phyloP scores from a whole-genome alignment of 1,284 basidiomycete genomes.

The Austroboletus novae-zelandiae region DNA sequence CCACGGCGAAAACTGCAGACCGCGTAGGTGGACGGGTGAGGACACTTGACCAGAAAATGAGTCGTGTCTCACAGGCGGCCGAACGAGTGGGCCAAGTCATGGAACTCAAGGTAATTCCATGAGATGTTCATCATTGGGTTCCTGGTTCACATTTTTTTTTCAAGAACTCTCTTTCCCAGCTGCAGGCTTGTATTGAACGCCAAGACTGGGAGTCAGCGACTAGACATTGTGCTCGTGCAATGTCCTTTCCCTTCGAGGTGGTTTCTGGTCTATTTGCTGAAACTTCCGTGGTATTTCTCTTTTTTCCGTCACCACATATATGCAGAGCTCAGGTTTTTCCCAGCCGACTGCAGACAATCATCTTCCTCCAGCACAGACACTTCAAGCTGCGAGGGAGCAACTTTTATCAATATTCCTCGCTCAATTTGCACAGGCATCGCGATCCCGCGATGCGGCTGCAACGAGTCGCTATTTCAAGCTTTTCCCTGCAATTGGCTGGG shows the following conservation, averaged over 20 bases:
- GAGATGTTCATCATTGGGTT: not conserved
- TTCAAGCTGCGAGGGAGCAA: constrained; percentile 71
- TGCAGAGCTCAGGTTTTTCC: constrained; percentile 5
- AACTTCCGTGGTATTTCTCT: constrained; percentile 68
- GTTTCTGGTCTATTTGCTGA: constrained; percentile 86
- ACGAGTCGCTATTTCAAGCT: constrained; percentile 96
- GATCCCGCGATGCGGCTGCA: constrained; percentile 76
- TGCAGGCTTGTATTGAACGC: constrained; percentile 76
- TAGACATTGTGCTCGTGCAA: constrained; percentile 86
- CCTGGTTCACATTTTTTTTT: constrained; percentile 12
- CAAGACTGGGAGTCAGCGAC: constrained; percentile 96
- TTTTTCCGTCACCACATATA: not conserved
- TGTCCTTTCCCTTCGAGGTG: constrained; percentile 77
- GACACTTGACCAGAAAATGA: constrained; percentile 88
- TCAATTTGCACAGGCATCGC: constrained; percentile 80
- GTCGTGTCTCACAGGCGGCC: constrained; percentile 78
- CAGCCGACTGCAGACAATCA: constrained; percentile 91
- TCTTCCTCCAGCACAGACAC: constrained; percentile 79
- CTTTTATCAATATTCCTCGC: constrained; percentile 78
- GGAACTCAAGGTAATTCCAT: constrained; percentile 75
- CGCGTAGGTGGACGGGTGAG: constrained; percentile 88
- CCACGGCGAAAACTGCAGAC: constrained; percentile 81
- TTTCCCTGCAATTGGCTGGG: constrained; percentile 91
- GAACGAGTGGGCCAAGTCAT: constrained; percentile 86
- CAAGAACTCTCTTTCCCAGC: constrained; percentile 76